These are phyloP conservation scores for Cyberlindnera maclurae DNA, from an alignment of 805 yeast species.

Conservation along the genomic window DNA sequence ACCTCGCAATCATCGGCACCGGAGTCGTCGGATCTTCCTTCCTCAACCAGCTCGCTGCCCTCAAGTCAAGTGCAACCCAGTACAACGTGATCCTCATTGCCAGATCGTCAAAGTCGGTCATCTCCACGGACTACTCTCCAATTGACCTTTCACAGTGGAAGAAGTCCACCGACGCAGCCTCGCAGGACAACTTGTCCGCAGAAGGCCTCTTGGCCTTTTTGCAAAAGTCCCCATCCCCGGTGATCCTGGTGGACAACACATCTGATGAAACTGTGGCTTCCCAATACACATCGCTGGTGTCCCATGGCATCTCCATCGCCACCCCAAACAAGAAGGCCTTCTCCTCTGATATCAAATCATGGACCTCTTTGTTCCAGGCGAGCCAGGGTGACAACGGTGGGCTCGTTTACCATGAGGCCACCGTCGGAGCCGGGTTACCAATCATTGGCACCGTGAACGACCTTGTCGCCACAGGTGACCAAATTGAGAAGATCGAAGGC, in stretches of 20 bases:
- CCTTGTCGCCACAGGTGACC: constrained; percentile 87
- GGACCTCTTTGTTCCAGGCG: constrained; percentile 65
- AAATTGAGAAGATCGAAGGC: constrained; percentile 87
- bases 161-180: constrained; percentile 37
- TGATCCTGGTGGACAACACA: constrained; percentile 89
- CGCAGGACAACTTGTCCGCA: constrained; percentile 40
- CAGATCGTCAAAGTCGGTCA: constrained; percentile 61
- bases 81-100: constrained; percentile 81
- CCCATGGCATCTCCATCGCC: constrained; percentile 82
- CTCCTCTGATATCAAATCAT: constrained; percentile 63
- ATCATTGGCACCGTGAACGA: constrained; percentile 85
- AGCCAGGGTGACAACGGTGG: constrained; percentile 47
- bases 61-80: constrained; percentile 48
- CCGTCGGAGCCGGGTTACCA: constrained; percentile 98
- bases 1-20: constrained; percentile 72
- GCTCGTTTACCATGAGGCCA: constrained; percentile 93
- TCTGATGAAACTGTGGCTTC: constrained; percentile 74
- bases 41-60: constrained; percentile 65
- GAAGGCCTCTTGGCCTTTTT: constrained; percentile 57
- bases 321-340: constrained; percentile 99
- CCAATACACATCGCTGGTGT: constrained; percentile 66
- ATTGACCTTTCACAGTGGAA: constrained; percentile 58
- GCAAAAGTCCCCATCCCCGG: constrained; percentile 60
- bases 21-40: constrained; percentile 96
- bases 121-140: constrained; percentile 64